Conservation (phyloP, 1,139 yeast species). For the Sugiyamaella pinicola region DNA sequence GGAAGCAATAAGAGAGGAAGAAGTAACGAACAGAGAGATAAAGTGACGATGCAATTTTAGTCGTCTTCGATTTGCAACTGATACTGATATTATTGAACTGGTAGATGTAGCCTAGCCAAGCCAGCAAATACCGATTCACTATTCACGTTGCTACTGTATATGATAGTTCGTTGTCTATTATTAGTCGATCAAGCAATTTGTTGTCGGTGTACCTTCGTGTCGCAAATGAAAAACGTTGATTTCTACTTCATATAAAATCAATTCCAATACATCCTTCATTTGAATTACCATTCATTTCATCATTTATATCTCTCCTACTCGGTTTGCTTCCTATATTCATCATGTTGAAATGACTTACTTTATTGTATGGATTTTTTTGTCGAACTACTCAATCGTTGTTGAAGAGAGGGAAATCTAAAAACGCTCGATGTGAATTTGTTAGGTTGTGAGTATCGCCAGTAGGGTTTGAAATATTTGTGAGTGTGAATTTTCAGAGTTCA, state of each 20-base stretch:
- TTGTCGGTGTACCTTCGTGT: no score
- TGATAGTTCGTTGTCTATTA: no score
- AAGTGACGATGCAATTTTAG: no score
- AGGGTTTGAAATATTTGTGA: constrained; percentile 3
- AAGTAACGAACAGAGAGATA: not conserved
- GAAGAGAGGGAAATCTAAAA: constrained; percentile 15
- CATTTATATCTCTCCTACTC: not conserved
- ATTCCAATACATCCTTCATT: not conserved
- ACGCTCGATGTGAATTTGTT: constrained; percentile 7
- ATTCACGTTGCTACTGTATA: no score
- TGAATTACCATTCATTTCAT: not conserved
- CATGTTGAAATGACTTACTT: constrained; percentile 8
- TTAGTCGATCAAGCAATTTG: no score
- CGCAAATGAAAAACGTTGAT: no score
- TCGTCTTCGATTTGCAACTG: no score
- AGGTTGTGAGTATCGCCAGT: constrained; percentile 6
- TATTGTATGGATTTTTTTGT: constrained; percentile 11
- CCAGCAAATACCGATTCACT: no score
- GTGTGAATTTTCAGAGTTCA: constrained; percentile 9
- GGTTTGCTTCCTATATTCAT: not conserved
- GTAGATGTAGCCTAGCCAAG: no score
- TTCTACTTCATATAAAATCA: no score
- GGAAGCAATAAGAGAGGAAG: not conserved
- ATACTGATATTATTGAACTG: no score
- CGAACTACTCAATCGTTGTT: constrained; percentile 18